Evolutionary conservation across 768 basidiomycete species (phyloP), one percentile per base, ranked within the genome.

Genomic region (Chalciporus pseudorubinellus): DNA sequence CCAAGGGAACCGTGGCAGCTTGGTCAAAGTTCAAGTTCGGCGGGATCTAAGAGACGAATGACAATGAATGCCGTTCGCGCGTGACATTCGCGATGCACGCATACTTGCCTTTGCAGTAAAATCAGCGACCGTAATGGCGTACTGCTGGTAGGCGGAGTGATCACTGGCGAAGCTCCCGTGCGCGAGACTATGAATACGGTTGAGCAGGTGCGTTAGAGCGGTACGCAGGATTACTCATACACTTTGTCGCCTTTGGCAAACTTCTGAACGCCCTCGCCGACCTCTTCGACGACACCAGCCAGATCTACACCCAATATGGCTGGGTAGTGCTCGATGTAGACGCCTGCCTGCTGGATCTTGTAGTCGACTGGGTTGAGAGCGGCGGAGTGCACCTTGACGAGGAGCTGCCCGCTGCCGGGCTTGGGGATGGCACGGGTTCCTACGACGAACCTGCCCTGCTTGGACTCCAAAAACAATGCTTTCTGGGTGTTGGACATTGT

Each of bases 341-440:
- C 19, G 12, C 70, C 73, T 44, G 54, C 53, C 43, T 60, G 50
- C 40, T 69, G 70, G 21, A 74, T 57, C 58, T 68, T 68, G 13
- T 74, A 79, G 61, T 74, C 77, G 34, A 74, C 53, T 9, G 80
- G 81, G 57, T 81, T 80, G 10, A 82, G 68, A 2, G 69, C 75
- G 4, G 64, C 59, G 0, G 74, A 57, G 34, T 70, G 56, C 43
- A 77, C 49, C 52, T 74, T 71, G 49, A 80, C 65, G 46, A 80
- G 65, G 13, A 79, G 44, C 51, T 80, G 68, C 8, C 70, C 71
- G 3, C 61, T 58, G 1, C 70, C 68, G 0, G 77, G 76, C 36
- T 56, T 65, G 12, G 69, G 69, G 36, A 69, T 56, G 33, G 50
- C 48, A 10, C 53, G 61, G 7, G 61, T 50, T 5, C 53, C 54